Evolutionary conservation across 192 early-diverging fungal genomes (phyloP).

Genomic region (Backusella macrospora): DNA sequence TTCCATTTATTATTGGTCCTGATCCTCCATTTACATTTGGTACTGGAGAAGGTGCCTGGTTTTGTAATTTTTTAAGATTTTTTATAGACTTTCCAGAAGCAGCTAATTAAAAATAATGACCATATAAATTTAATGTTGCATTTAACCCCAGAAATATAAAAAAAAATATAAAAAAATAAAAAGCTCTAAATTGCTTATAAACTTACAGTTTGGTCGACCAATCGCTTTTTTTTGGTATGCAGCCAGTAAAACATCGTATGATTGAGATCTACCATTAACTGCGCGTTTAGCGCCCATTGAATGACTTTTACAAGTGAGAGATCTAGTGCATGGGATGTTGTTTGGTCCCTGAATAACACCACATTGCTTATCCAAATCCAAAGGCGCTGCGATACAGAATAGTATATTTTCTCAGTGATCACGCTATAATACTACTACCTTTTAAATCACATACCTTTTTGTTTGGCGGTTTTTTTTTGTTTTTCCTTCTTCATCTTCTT

Average conservation of each 20-base stretch:
- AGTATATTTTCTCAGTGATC: background rate
- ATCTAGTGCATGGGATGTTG: conserved; percentile 73
- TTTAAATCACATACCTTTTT: conserved; percentile 40
- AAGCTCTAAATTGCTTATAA: too few species aligned
- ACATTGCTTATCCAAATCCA: conserved; percentile 92
- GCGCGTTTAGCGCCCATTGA: conserved; percentile 85
- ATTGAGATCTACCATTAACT: conserved; percentile 81
- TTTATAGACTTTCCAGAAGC: conserved; percentile 19
- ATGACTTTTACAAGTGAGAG: conserved; percentile 96
- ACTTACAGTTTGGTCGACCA: conserved; percentile 60
- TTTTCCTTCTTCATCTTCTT: conserved; percentile 61
- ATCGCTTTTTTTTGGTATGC: conserved; percentile 78
- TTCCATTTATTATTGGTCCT: background rate
- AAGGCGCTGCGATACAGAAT: conserved; percentile 47
- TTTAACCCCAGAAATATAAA: too few species aligned
- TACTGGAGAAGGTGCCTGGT: background rate
- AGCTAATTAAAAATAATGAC: background rate
- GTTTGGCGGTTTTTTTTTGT: conserved; percentile 56
- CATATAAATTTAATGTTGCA: too few species aligned
- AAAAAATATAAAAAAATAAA: too few species aligned
- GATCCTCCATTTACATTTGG: background rate
- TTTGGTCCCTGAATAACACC: conserved; percentile 71
- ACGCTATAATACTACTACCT: conserved; percentile 29
- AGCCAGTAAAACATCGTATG: conserved; percentile 79
- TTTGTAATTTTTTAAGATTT: conserved; percentile 18